Percentiles rank a stretch among this genome's conserved stretches.
phyloP scores from a whole-genome alignment of 768 basidiomycete genomes.

The Rubroboletus satanas region DNA sequence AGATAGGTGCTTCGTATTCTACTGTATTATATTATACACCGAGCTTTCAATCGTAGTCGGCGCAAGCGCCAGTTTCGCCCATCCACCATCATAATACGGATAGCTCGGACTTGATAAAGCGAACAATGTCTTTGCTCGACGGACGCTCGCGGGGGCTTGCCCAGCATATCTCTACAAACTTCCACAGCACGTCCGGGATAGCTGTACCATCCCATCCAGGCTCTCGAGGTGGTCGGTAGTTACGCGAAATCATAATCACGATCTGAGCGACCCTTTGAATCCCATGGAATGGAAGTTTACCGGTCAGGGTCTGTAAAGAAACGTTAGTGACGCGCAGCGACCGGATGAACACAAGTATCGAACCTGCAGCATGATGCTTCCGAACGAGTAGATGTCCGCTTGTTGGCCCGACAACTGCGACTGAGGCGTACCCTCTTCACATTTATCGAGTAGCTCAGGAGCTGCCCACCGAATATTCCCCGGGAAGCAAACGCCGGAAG shows the following conservation, averaged over 20 bases:
- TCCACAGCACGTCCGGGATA: constrained; percentile 24
- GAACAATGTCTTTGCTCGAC: constrained; percentile 5
- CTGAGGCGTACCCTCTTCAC: neutral
- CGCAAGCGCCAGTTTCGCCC: neutral
- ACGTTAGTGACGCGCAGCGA: neutral
- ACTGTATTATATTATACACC: neutral
- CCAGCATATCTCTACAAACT: constrained; percentile 25
- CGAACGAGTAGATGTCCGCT: constrained; percentile 30
- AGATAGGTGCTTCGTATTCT: neutral
- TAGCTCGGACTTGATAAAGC: constrained; percentile 13
- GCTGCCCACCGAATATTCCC: constrained; percentile 31
- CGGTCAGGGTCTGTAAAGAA: constrained; percentile 16
- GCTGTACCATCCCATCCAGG: constrained; percentile 19
- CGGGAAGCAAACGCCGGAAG: constrained; percentile 7
- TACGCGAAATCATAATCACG: constrained; percentile 18
- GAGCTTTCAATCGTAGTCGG: neutral
- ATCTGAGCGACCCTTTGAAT: constrained; percentile 21
- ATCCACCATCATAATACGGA: neutral
- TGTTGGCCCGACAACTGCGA: constrained; percentile 8
- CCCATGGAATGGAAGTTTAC: constrained; percentile 23
- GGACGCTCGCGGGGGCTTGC: constrained; percentile 15
- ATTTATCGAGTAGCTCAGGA: constrained; percentile 20
- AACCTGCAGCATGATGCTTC: constrained; percentile 29
- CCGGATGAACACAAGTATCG: neutral
- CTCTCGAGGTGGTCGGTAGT: constrained; percentile 8